Evolutionary conservation across 768 basidiomycete genomes (phyloP).

Genomic region (Kondoa malvinella): DNA sequence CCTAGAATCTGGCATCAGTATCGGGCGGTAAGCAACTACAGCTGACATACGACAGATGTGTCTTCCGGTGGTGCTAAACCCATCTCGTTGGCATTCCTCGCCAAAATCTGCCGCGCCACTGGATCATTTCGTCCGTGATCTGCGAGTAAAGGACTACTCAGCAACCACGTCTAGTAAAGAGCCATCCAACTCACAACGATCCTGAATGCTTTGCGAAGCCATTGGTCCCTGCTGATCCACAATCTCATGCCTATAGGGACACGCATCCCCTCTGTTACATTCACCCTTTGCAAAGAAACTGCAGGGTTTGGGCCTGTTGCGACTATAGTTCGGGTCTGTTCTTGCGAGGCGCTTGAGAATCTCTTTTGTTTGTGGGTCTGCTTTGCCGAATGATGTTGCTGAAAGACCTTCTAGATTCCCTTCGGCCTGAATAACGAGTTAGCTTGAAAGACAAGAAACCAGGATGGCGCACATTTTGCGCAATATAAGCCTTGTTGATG

Average conservation of each 20-base stretch:
- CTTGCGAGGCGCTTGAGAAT: constrained; percentile 90
- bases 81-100: constrained; percentile 56
- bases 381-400: constrained; percentile 22
- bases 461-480: constrained; percentile 69
- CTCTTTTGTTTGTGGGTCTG: constrained; percentile 54
- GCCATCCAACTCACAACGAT: constrained; percentile 44
- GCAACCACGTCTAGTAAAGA: not conserved
- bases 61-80: constrained; percentile 86
- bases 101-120: constrained; percentile 77
- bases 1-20: not conserved
- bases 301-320: constrained; percentile 83
- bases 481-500: constrained; percentile 88
- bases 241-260: constrained; percentile 86
- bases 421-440: not conserved
- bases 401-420: constrained; percentile 2
- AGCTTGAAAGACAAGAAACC: not conserved
- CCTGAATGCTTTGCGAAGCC: constrained; percentile 69
- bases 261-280: constrained; percentile 75
- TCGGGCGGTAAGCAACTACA: not conserved
- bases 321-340: constrained; percentile 91
- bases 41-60: constrained; percentile 45
- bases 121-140: constrained; percentile 74
- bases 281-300: constrained; percentile 92
- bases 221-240: constrained; percentile 54
- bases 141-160: not conserved